phyloP scores from a whole-genome alignment of 306 rosid species.

The Pterocarpus macrocarpus region DNA sequence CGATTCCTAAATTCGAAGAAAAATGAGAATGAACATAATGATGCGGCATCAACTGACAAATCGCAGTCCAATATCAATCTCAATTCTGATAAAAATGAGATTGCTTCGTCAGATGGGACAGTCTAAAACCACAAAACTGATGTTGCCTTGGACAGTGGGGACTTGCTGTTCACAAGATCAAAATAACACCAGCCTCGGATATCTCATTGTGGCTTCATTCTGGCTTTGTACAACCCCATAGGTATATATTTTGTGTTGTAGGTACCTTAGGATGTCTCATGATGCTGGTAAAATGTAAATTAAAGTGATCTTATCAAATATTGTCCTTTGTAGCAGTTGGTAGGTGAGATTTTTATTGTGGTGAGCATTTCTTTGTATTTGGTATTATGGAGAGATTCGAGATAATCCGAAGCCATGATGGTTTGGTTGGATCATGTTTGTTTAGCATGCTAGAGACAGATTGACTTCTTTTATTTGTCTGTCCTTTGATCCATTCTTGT shows the following conservation, averaged over 20 bases:
- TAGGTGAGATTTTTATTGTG: constrained; percentile 25
- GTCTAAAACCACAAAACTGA: constrained; percentile 43
- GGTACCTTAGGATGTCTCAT: constrained; percentile 55
- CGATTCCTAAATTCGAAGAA: constrained; percentile 75
- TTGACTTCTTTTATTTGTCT: background rate
- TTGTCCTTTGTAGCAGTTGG: constrained; percentile 10
- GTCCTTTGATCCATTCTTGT: constrained; percentile 1
- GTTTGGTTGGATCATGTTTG: constrained; percentile 40
- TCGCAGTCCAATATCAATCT: constrained; percentile 66
- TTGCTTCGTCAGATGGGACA: constrained; percentile 57
- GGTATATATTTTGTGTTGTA: constrained; percentile 64
- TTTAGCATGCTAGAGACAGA: constrained; percentile 31
- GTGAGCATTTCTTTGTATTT: constrained; percentile 43
- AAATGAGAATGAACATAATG: constrained; percentile 58
- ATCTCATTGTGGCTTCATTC: constrained; percentile 50
- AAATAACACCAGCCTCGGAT: constrained; percentile 38
- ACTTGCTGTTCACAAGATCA: constrained; percentile 31
- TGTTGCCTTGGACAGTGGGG: constrained; percentile 5
- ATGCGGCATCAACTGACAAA: constrained; percentile 55
- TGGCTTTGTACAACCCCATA: constrained; percentile 50
- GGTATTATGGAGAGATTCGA: constrained; percentile 32
- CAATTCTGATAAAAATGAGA: constrained; percentile 65
- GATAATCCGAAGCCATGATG: constrained; percentile 26
- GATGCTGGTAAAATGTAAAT: constrained; percentile 50
- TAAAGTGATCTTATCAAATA: constrained; percentile 23